phyloP scores from a whole-genome alignment of 345 rosid genomes.

The Gossypium anomalum region DNA sequence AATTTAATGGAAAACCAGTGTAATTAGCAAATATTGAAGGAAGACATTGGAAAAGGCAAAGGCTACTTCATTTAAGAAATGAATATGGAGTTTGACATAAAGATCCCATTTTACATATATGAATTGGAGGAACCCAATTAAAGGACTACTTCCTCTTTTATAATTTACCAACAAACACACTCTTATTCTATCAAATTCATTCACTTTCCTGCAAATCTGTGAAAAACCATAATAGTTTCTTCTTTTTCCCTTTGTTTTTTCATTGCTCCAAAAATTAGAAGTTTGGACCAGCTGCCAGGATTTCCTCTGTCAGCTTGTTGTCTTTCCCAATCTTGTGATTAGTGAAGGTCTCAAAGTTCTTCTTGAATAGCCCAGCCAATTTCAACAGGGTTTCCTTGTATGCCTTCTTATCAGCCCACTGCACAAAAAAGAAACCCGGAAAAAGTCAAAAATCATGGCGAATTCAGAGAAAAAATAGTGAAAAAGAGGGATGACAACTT shows the following conservation, averaged over 20 bases:
- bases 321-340: conserved; percentile 74
- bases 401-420: conserved; percentile 89
- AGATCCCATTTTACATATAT: not conserved
- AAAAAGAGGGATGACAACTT: conserved; percentile 21
- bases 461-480: not conserved
- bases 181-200: conserved; percentile 3
- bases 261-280: conserved; percentile 26
- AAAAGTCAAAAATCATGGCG: not conserved
- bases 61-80: conserved; percentile 2
- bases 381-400: conserved; percentile 74
- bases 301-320: conserved; percentile 71
- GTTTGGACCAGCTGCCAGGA: conserved; percentile 81
- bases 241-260: not conserved
- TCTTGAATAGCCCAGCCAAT: conserved; percentile 81
- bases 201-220: not conserved
- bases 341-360: conserved; percentile 73
- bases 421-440: conserved; percentile 22
- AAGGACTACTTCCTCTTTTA: not conserved
- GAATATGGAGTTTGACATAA: not conserved
- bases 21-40: too few relatives aligned
- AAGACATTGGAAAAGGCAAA: not conserved
- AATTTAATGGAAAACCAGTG: too few relatives aligned
- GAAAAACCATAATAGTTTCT: not conserved
- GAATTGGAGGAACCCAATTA: not conserved
- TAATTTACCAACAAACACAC: not conserved